Evolutionary conservation across 257 asterid genomes (phyloP).

Genomic region (Catharanthus roseus): DNA sequence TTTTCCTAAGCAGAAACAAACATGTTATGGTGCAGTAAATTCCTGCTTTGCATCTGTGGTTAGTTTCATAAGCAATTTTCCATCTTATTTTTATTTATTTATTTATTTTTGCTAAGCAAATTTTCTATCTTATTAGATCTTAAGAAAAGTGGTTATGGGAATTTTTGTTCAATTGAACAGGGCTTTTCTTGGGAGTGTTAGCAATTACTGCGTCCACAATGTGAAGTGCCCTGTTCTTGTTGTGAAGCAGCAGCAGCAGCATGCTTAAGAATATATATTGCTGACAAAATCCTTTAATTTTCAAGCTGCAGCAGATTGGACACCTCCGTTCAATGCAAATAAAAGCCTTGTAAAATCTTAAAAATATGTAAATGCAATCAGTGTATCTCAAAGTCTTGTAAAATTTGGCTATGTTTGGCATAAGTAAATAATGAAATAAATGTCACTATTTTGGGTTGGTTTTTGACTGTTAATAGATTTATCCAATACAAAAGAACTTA

Average conservation of each 20-base stretch:
- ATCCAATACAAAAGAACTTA: no score
- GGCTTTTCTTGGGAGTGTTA: conserved; percentile 21
- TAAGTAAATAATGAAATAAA: conserved; percentile 6
- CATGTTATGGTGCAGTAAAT: no score
- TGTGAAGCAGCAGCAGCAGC: conserved; percentile 6
- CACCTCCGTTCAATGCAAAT: background rate
- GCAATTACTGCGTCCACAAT: conserved; percentile 21
- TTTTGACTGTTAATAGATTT: no score
- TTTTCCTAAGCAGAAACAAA: no score
- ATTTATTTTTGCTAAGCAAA: no score
- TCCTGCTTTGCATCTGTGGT: no score
- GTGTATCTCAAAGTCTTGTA: background rate
- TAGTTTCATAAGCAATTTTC: no score
- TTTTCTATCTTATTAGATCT: background rate
- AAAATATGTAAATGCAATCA: background rate
- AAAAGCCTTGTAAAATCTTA: background rate
- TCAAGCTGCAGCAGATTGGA: background rate
- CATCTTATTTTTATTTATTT: no score
- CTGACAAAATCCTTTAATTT: no score
- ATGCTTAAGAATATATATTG: no score
- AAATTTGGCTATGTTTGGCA: background rate
- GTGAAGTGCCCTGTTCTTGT: conserved; percentile 24
- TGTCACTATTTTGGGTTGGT: background rate
- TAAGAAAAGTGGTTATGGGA: background rate
- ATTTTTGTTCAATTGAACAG: conserved; percentile 7